Base-by-base conservation (phyloP, 805 yeast species). In the Hermanozyma aechmeae region DNA sequence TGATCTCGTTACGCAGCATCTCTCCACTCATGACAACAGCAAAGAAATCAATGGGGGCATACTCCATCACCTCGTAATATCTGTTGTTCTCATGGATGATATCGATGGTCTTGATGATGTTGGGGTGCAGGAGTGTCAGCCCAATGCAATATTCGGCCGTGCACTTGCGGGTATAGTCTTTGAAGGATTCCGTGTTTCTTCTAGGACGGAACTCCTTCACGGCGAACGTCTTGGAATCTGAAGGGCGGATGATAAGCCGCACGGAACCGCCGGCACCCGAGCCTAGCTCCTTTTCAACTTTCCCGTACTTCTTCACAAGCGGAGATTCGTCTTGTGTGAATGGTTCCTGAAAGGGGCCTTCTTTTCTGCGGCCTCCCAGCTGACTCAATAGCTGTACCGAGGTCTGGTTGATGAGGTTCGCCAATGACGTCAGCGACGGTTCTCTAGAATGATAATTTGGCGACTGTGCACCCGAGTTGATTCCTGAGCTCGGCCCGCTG, bases 31-130 rank as follows among this genome's bases (percentile, higher is more conserved):
- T 82, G 11, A 82, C 93, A 25, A 82, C 85, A 0, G 86, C 85
- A 49, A 82, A 82, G 52, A 82, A 80, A 57, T 82, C 94, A 24
- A 75, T 69, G 6, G 94, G 84, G 44, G 95, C 83, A 52, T 78
- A 89, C 57, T 92, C 98, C 96, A 92, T 86, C 30, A 92, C 85
- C 54, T 89, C 95, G 30, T 59, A 78, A 78, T 39, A 80, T 68
- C 81, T 76, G 41, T 71, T 74, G 43, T 52, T 85, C 72, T 46
- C 79, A 38, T 72, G 73, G 30, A 83, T 76, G 60, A 58, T 83
- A 55, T 82, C 93, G 42, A 81, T 61, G 3, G 92, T 81, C 46
- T 79, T 74, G 42, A 82, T 80, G 38, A 82, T 71, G 51, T 82
- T 81, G 30, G 89, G 85, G 55, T 82, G 92, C 42, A 77, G 80